phyloP scores from a whole-genome alignment of 805 yeast species.

The Candida koratica region DNA sequence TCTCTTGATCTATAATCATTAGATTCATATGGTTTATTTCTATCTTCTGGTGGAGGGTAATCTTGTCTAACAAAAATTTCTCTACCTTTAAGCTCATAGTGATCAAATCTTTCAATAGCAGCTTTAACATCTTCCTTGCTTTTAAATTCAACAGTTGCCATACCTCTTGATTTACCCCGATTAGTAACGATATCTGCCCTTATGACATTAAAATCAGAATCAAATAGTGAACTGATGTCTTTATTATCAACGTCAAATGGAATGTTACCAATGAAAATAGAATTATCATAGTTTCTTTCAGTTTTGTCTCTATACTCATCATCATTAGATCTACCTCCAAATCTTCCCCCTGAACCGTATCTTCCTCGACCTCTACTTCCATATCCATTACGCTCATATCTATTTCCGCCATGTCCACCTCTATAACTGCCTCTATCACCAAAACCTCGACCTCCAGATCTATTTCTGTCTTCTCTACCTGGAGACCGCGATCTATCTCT shows the following conservation, averaged over 20 bases:
- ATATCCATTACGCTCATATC: slow-evolving; percentile 17
- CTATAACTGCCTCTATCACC: slow-evolving; percentile 14
- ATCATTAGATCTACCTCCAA: slow-evolving; percentile 20
- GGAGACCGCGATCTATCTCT: slow-evolving; percentile 25
- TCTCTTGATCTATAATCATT: slow-evolving; percentile 4
- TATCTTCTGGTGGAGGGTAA: slow-evolving; percentile 66
- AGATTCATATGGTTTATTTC: slow-evolving; percentile 18
- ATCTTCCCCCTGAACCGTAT: slow-evolving; percentile 16
- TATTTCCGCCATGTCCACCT: slow-evolving; percentile 17
- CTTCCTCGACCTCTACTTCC: slow-evolving; percentile 19
- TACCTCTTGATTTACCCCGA: slow-evolving; percentile 80
- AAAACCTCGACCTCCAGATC: slow-evolving; percentile 16
- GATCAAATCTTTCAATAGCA: slow-evolving; percentile 70
- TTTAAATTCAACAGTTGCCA: slow-evolving; percentile 86
- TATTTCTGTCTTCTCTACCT: slow-evolving; percentile 13
- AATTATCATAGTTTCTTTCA: slow-evolving; percentile 60
- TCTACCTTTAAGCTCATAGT: slow-evolving; percentile 64
- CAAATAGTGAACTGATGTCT: slow-evolving; percentile 58
- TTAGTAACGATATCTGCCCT: slow-evolving; percentile 80
- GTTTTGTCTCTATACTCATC: slow-evolving; percentile 31
- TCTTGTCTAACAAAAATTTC: slow-evolving; percentile 87
- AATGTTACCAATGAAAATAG: slow-evolving; percentile 70
- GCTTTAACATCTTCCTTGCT: slow-evolving; percentile 58
- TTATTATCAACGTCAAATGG: slow-evolving; percentile 60
- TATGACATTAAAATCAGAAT: slow-evolving; percentile 49